Conservation (phyloP, 495 filamentous ascomycete species). For the Penicillium angulare region DNA sequence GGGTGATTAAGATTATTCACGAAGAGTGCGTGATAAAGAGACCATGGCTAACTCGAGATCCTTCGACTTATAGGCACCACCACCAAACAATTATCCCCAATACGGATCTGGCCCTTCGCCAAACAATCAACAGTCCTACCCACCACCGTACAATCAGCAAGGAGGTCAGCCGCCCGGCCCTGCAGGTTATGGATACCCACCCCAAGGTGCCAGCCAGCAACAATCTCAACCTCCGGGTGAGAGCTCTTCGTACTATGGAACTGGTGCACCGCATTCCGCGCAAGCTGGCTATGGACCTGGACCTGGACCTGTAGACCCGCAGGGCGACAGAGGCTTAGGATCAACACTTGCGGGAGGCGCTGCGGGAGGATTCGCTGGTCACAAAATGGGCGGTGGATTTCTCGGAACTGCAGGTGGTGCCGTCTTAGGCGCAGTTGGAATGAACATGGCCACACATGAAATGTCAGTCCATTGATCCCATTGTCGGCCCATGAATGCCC, state of each 20-base stretch:
- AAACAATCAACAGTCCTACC: not conserved
- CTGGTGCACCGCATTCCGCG: not conserved
- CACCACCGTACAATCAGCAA: not conserved
- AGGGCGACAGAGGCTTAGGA: slow-evolving; percentile 43
- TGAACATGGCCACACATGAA: slow-evolving; percentile 6
- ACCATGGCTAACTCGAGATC: not conserved
- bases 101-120: not conserved
- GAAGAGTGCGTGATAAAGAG: not conserved
- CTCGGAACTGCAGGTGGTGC: slow-evolving; percentile 6
- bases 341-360: slow-evolving; percentile 26
- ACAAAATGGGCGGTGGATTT: slow-evolving; percentile 39
- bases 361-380: slow-evolving; percentile 43
- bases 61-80: not conserved
- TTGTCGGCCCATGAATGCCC: not conserved
- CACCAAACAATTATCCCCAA: not conserved
- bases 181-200: not conserved
- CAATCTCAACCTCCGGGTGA: not conserved
- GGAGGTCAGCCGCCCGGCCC: not conserved
- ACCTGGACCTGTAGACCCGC: slow-evolving; percentile 18
- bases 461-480: not conserved
- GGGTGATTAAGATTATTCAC: not conserved
- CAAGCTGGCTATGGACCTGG: not conserved
- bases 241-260: slow-evolving; percentile 1
- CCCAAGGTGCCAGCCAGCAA: not conserved
- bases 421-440: slow-evolving; percentile 1